A percentile compares a stretch with the other conserved stretches of the same genome.
Evolutionary conservation across 495 filamentous ascomycete species (phyloP).

Genomic region (Penicillium diatomitis): DNA sequence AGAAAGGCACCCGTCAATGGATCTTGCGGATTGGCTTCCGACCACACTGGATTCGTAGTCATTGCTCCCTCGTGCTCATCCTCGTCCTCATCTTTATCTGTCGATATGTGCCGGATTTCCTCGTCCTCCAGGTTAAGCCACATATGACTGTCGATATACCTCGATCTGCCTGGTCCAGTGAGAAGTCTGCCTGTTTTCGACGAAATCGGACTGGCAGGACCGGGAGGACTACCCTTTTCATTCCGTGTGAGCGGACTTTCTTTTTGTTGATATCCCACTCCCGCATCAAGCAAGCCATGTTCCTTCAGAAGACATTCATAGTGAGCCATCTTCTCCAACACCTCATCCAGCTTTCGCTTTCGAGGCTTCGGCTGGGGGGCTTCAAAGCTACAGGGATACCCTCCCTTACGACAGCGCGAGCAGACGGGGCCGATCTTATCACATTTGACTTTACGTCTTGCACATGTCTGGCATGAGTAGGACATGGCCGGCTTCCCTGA

Average conservation of each 20-base stretch:
- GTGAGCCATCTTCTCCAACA: constrained; percentile 6
- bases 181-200: constrained; percentile 6
- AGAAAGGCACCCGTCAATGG: constrained; percentile 3
- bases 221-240: background rate
- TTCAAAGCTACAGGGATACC: constrained; percentile 9
- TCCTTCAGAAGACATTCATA: constrained; percentile 14
- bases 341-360: constrained; percentile 6
- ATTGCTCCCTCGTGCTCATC: constrained; percentile 4
- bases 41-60: background rate
- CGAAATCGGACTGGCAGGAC: background rate
- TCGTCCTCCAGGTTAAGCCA: constrained; percentile 10
- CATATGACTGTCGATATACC: constrained; percentile 13
- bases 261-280: background rate
- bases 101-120: constrained; percentile 5
- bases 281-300: constrained; percentile 10
- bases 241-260: background rate
- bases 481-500: background rate
- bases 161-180: constrained; percentile 7
- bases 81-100: background rate
- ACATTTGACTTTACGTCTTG: constrained; percentile 38
- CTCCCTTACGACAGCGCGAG: constrained; percentile 23
- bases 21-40: background rate
- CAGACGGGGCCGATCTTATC: constrained; percentile 33
- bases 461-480: constrained; percentile 29
- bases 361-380: constrained; percentile 3